Evolutionary conservation across 176 grass and related monocot genomes (phyloP).

Genomic region (Phoenix roebelenii): DNA sequence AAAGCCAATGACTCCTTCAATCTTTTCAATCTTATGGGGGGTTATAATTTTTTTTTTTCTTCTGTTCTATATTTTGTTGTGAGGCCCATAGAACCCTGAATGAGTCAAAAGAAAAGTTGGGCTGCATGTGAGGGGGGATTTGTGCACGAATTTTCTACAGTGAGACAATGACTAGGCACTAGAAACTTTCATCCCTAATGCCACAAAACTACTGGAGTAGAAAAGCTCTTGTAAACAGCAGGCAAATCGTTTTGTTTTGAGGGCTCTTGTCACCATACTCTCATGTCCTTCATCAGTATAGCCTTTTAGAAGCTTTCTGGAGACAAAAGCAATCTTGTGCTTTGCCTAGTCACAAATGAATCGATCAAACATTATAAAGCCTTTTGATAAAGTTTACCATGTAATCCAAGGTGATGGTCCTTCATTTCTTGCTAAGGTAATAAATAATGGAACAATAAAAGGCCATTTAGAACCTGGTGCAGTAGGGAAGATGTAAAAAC

Average conservation of each 20-base stretch:
- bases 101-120: slow-evolving; percentile 62
- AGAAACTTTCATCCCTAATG: background rate
- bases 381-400: background rate
- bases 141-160: slow-evolving; percentile 2
- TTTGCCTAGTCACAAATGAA: background rate
- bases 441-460: no score
- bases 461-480: no score
- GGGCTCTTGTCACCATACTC: background rate
- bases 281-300: background rate
- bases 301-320: background rate
- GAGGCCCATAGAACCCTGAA: slow-evolving; percentile 12
- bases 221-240: slow-evolving; percentile 2
- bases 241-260: background rate
- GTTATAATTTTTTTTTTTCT: slow-evolving; percentile 1
- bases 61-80: background rate
- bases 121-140: slow-evolving; percentile 60
- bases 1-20: slow-evolving; percentile 25
- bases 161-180: background rate
- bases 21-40: slow-evolving; percentile 5
- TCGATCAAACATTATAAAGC: background rate
- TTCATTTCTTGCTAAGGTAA: no score
- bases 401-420: background rate
- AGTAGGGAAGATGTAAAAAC: no score
- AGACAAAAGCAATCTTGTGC: background rate
- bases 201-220: background rate